Percentiles rank a stretch among this genome's conserved stretches.
phyloP scores from a whole-genome alignment of 2,329 filamentous ascomycete genomes.

The Helicocarpus griseus region DNA sequence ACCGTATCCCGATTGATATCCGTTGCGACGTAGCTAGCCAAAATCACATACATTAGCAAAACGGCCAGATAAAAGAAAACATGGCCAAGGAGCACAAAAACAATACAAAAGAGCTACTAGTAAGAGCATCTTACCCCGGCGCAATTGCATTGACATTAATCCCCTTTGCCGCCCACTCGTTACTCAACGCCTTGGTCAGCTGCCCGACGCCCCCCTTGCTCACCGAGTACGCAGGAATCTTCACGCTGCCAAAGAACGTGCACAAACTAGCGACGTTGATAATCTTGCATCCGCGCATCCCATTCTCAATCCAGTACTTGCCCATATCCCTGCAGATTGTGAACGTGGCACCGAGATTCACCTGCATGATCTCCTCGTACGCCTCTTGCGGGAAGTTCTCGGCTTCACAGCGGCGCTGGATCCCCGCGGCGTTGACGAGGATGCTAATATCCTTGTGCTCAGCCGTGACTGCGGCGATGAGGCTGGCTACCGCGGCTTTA shows the following conservation, averaged over 20 bases:
- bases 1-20: slow-evolving; percentile 5
- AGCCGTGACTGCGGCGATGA: slow-evolving; percentile 29
- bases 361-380: slow-evolving; percentile 73
- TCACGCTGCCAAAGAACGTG: slow-evolving; percentile 76
- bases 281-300: slow-evolving; percentile 52
- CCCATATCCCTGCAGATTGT: slow-evolving; percentile 66
- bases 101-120: background rate
- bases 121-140: slow-evolving; percentile 54
- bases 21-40: slow-evolving; percentile 39
- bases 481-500: slow-evolving; percentile 29
- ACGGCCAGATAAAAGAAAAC: background rate
- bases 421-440: slow-evolving; percentile 76
- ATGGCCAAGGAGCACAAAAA: background rate
- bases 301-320: slow-evolving; percentile 60
- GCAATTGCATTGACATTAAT: slow-evolving; percentile 82
- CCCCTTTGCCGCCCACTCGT: slow-evolving; percentile 70
- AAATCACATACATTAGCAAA: background rate
- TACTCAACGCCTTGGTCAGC: slow-evolving; percentile 72
- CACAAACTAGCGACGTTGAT: slow-evolving; percentile 78
- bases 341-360: slow-evolving; percentile 78
- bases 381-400: slow-evolving; percentile 65
- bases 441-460: slow-evolving; percentile 52
- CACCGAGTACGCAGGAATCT: slow-evolving; percentile 77
- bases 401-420: slow-evolving; percentile 67
- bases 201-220: slow-evolving; percentile 78